Evolutionary conservation across 2,329 filamentous ascomycete species (phyloP).

Genomic region (Xylaria polymorpha): DNA sequence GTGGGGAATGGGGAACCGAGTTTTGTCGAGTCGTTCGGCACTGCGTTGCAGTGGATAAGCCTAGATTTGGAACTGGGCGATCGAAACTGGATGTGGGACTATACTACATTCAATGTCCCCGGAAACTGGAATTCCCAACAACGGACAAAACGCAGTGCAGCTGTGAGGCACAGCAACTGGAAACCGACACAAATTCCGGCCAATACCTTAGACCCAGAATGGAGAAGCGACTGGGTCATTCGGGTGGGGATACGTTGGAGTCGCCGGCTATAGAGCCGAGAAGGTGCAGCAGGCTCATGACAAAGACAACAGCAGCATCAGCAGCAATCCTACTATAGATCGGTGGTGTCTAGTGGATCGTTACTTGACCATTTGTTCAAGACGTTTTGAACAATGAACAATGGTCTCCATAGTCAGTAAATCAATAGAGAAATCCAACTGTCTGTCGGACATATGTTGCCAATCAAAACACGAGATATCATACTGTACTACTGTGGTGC

Average conservation of each 20-base stretch:
- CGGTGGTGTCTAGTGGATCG: neutral
- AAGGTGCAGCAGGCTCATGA: conserved; percentile 10
- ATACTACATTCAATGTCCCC: conserved; percentile 18
- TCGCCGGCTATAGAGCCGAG: conserved; percentile 4
- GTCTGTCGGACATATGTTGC: neutral
- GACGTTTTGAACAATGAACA: neutral
- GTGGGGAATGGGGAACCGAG: conserved; percentile 24
- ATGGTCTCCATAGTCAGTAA: neutral
- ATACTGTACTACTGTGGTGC: neutral
- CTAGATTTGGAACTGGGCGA: conserved; percentile 21
- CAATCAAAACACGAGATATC: neutral
- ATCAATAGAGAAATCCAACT: neutral
- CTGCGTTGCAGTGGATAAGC: conserved; percentile 17
- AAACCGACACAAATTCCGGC: conserved; percentile 7
- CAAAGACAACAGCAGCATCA: neutral
- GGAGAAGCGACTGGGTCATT: conserved; percentile 2
- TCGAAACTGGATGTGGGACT: conserved; percentile 16
- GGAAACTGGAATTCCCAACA: conserved; percentile 35
- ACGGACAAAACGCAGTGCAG: conserved; percentile 9
- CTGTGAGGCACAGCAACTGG: conserved; percentile 25
- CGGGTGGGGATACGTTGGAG: neutral
- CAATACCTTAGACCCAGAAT: neutral
- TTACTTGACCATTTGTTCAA: neutral
- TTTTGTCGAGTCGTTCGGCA: conserved; percentile 23
- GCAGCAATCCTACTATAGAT: neutral